Evolutionary conservation across 108 stramenopile species (phyloP), one percentile per base, ranked within the genome.

Genomic region (Tribonema minus): DNA sequence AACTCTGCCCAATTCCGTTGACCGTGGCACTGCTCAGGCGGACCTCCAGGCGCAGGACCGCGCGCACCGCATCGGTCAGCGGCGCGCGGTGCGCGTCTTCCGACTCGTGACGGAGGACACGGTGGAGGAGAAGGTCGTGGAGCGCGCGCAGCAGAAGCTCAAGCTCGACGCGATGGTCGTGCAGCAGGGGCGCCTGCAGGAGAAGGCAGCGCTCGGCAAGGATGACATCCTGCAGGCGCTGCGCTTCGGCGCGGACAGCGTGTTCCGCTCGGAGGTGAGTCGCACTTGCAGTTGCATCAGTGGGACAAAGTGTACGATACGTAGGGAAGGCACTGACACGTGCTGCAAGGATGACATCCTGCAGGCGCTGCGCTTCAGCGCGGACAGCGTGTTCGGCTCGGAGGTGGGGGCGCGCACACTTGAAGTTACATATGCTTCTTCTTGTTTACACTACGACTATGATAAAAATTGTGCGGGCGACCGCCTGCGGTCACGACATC

Each of bases 11-110:
- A n/a, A n/a, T n/a, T n/a, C n/a, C n/a, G n/a, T n/a, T n/a, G n/a
- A n/a, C n/a, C n/a, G n/a, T n/a, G n/a, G n/a, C n/a, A n/a, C n/a
- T n/a, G n/a, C n/a, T 54, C 76, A 85, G 46, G 95, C 94, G 32
- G 98, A 99, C 84, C 79, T 94, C 3, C 97, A 98, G 72, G 97
- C 97, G 5, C 92, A 95, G 87, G 92, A 94, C 72, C 72, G 89
- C 3, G 84, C 82, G n/a, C 89, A 89, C 67, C 88, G 89, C 30
- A 95, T 98, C 75, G 98, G 98, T 23, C 95, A 96, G 82, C 90
- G 80, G 20, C 92, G 92, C 61, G 84, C 90, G 29, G 96, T 97
- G 0, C 65, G 68, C 61, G 77, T 79, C 0, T 97, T 92, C 87
- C 91, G 98, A 7, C 84, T 99, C 31, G 93, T 99, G 63, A 86